A percentile compares a stretch with the other conserved stretches of the same genome.
These are phyloP conservation scores for Fimicolochytrium jonesii DNA, from an alignment of 192 early-diverging fungal genomes.

Conservation along the genomic window DNA sequence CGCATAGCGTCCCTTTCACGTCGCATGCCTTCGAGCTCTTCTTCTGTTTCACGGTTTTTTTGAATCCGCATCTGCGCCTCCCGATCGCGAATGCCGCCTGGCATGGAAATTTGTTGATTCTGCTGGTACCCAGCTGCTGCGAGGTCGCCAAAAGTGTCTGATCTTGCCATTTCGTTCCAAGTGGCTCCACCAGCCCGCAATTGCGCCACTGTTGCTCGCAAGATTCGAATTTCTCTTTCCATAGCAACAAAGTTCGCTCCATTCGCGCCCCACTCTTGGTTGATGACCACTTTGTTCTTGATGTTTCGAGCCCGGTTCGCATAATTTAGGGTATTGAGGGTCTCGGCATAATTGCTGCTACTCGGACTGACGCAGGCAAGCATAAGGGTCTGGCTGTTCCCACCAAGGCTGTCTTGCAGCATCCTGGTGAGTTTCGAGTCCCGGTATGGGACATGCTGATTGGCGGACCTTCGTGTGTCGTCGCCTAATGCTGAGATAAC, in stretches of 20 bases:
- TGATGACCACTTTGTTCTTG: slow-evolving; percentile 82
- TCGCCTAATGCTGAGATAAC: slow-evolving; percentile 97
- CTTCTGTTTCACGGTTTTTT: slow-evolving; percentile 28
- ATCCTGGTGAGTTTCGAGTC: slow-evolving; percentile 93
- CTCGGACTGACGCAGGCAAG: slow-evolving; percentile 91
- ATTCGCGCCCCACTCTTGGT: slow-evolving; percentile 50
- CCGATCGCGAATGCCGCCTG: slow-evolving; percentile 22
- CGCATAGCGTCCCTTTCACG: slow-evolving; percentile 12
- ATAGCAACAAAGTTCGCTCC: slow-evolving; percentile 16
- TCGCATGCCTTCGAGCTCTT: slow-evolving; percentile 12
- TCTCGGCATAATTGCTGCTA: slow-evolving; percentile 81
- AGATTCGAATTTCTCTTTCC: slow-evolving; percentile 37
- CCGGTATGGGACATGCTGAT: slow-evolving; percentile 84
- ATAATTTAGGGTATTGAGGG: slow-evolving; percentile 93
- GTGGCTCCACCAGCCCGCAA: slow-evolving; percentile 10
- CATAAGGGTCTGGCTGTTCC: slow-evolving; percentile 89
- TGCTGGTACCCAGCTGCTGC: slow-evolving; percentile 1
- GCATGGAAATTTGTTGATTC: neutral
- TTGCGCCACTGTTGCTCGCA: slow-evolving; percentile 39
- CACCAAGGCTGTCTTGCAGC: slow-evolving; percentile 94
- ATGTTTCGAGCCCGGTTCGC: slow-evolving; percentile 96
- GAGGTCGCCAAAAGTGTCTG: too few relatives aligned
- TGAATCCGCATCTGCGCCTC: slow-evolving; percentile 33
- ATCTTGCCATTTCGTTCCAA: too few relatives aligned
- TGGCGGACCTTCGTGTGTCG: slow-evolving; percentile 33